Base-by-base conservation (phyloP, 768 basidiomycete species). In the Hemileccinum rubropunctum region DNA sequence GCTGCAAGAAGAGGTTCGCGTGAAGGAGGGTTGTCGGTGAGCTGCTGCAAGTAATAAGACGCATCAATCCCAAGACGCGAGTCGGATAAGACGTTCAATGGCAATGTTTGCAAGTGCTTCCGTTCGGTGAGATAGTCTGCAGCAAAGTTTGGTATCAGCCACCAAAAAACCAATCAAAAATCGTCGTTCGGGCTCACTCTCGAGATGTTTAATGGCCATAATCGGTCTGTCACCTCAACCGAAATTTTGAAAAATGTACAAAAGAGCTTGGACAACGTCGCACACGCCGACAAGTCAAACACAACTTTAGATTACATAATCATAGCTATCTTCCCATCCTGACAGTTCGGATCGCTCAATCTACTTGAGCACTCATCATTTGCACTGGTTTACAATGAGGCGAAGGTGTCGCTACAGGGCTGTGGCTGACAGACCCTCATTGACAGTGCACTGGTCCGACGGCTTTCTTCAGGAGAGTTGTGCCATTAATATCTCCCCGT, bases 41-140 rank as follows among this genome's bases (percentile, higher is more conserved):
- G 77, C 39, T 79, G 76, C 46, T 85, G 78, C 35, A 99, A 76
- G 71, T 98, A 99, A 69, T 87, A 85, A 3, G 88, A 85, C 3
- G 93, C 94, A 78, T 99, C 95, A 65, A 99, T 97, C 28, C 97
- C 97, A 23, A 99, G 86, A 39, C 97, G 88, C 45, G 94, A 91
- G 64, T 97, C 91, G 36, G 89, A 80, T 42, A 99, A 78, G 0
- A 85, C 83, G 49, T 80, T 82, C 47, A 98, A 80, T 18, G 91
- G 82, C 48, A 88, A 82, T 35, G 84, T 86, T 69, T 90, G 86
- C 56, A 90, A 70, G 66, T 95, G 89, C 72, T 92, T 91, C 68
- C 91, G 87, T 77, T 94, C 92, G 21, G 78, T 67, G 61, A 97
- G 79, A 67, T 91, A 91, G 66, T 79, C 94, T 95, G 66, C 12